A percentile compares a stretch with the other conserved stretches of the same genome.
Evolutionary conservation across 2,329 filamentous ascomycete genomes (phyloP).

Genomic region (Fusarium guadeloupense): DNA sequence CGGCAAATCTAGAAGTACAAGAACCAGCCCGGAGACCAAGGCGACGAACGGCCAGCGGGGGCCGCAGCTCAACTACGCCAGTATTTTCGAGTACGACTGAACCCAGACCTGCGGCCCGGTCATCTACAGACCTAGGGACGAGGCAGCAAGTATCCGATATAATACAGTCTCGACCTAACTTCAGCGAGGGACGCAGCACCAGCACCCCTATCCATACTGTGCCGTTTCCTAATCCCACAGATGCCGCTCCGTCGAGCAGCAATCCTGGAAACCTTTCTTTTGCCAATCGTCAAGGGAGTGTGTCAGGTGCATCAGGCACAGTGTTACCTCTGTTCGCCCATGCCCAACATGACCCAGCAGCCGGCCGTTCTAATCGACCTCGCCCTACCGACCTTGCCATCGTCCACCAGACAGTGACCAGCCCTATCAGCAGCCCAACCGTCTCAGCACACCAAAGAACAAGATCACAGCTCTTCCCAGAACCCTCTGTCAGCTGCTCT

Average conservation of each 20-base stretch:
- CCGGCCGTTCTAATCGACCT: conserved; percentile 37
- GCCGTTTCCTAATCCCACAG: conserved; percentile 34
- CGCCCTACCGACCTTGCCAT: conserved; percentile 55
- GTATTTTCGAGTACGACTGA: conserved; percentile 54
- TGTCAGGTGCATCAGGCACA: conserved; percentile 2
- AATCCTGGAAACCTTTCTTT: conserved; percentile 48
- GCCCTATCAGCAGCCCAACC: conserved; percentile 46
- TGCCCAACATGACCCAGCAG: conserved; percentile 33
- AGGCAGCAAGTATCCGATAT: conserved; percentile 54
- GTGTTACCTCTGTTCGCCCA: conserved; percentile 20
- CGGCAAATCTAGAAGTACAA: conserved; percentile 46
- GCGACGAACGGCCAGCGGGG: conserved; percentile 62
- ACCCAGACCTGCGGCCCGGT: conserved; percentile 63
- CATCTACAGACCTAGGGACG: conserved; percentile 70
- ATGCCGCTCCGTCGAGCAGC: conserved; percentile 27
- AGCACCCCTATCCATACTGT: conserved; percentile 49
- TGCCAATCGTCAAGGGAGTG: conserved; percentile 48
- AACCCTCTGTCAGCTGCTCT: conserved; percentile 79
- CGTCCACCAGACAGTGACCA: conserved; percentile 46
- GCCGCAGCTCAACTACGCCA: conserved; percentile 64
- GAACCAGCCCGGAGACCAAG: conserved; percentile 48
- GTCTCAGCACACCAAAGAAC: conserved; percentile 51
- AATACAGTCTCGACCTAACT: conserved; percentile 50
- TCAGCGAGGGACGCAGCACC: conserved; percentile 55
- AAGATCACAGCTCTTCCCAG: conserved; percentile 65